Evolutionary conservation across 2,329 filamentous ascomycete species (phyloP).

Genomic region (Lecanicillium sp.): DNA sequence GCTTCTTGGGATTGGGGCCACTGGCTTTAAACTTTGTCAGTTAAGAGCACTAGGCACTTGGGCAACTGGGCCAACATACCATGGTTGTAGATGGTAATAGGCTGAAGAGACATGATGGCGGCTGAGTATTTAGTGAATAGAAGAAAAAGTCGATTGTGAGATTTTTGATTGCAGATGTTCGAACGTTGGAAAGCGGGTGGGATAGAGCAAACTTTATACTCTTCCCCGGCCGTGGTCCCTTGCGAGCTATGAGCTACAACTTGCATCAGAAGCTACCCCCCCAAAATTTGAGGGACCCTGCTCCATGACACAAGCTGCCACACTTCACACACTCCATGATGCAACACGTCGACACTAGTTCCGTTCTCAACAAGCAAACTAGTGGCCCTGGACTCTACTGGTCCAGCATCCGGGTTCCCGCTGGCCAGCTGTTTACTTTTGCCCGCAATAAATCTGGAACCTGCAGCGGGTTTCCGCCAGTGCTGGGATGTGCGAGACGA

Average conservation of each 20-base stretch:
- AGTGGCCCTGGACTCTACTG: too few relatives aligned
- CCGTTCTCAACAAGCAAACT: neutral
- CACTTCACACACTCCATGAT: neutral
- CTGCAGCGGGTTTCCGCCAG: neutral
- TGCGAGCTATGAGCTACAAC: too few relatives aligned
- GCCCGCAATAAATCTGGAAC: neutral
- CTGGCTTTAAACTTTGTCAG: constrained; percentile 7
- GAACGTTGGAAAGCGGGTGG: too few relatives aligned
- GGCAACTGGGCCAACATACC: neutral
- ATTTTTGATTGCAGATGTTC: neutral
- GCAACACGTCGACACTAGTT: neutral
- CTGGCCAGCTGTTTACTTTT: neutral
- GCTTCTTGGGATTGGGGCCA: constrained; percentile 18
- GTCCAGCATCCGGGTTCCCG: too few relatives aligned
- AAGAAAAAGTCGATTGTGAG: neutral
- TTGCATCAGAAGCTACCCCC: too few relatives aligned
- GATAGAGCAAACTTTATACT: too few relatives aligned
- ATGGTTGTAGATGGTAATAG: constrained; percentile 13
- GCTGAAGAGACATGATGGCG: constrained; percentile 13
- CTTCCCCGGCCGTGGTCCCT: too few relatives aligned
- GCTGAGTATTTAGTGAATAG: neutral
- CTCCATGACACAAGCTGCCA: too few relatives aligned
- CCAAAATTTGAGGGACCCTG: too few relatives aligned
- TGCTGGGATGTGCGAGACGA: neutral
- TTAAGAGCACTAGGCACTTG: neutral